A percentile compares a stretch with the other conserved stretches of the same genome.
Conservation (phyloP, 1,284 basidiomycete species). For the Porphyrellus sp. region DNA sequence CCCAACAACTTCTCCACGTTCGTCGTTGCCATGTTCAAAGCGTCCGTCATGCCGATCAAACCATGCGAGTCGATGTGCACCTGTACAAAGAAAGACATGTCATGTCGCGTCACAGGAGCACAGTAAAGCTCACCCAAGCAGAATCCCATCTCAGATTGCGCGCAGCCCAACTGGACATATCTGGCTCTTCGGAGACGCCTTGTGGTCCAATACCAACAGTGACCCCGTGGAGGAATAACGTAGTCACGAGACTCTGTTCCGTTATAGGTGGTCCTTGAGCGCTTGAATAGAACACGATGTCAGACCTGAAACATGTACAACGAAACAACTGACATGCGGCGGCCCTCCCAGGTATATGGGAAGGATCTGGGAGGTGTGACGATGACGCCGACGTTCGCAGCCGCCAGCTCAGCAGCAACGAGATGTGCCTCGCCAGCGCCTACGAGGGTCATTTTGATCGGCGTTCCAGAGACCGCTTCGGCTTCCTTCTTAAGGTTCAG, state of each 20-base stretch:
- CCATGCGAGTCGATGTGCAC: constrained; percentile 21
- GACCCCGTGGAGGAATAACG: constrained; percentile 64
- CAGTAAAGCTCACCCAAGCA: constrained; percentile 19
- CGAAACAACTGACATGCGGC: constrained; percentile 42
- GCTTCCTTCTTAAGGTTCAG: constrained; percentile 73
- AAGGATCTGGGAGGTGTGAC: constrained; percentile 58
- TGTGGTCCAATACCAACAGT: constrained; percentile 67
- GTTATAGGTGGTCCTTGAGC: constrained; percentile 74
- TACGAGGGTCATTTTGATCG: constrained; percentile 56
- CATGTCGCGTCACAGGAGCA: not conserved
- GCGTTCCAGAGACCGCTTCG: constrained; percentile 41
- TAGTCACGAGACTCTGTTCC: constrained; percentile 59
- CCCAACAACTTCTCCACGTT: constrained; percentile 55
- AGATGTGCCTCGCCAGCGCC: constrained; percentile 76
- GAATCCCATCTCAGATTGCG: constrained; percentile 60
- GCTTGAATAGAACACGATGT: constrained; percentile 28
- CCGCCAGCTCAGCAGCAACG: constrained; percentile 70
- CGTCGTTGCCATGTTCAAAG: constrained; percentile 25
- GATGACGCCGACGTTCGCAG: constrained; percentile 73
- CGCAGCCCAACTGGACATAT: constrained; percentile 46
- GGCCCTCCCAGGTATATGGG: constrained; percentile 56
- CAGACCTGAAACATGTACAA: not conserved
- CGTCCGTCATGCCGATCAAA: constrained; percentile 25
- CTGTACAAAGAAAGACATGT: constrained; percentile 12
- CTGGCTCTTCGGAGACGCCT: constrained; percentile 25